These are phyloP conservation scores for Pseudisothecium myosuroides DNA, from an alignment of 225 moss, liverwort and hornwort genomes.

Conservation along the genomic window DNA sequence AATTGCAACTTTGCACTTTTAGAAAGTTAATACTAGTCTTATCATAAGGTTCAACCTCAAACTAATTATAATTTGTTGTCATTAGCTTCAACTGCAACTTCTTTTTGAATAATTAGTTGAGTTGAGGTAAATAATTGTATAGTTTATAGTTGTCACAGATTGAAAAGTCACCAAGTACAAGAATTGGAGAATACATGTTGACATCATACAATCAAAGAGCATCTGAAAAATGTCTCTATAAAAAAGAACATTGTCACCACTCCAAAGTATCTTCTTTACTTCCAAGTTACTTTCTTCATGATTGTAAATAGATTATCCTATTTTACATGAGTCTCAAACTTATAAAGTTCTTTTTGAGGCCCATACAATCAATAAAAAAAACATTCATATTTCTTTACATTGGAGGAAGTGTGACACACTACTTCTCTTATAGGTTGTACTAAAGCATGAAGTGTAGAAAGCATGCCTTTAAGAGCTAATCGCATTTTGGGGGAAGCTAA, in stretches of 20 bases:
- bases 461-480: not conserved
- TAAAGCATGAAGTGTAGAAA: not conserved
- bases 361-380: not conserved
- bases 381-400: not conserved
- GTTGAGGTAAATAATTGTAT: too few species aligned
- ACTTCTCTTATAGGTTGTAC: not conserved
- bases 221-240: not conserved
- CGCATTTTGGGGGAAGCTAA: not conserved
- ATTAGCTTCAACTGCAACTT: not conserved
- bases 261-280: not conserved
- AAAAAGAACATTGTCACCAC: not conserved
- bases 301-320: not conserved
- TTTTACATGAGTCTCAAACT: too few species aligned
- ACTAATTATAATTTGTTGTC: not conserved
- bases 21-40: not conserved
- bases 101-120: fast-evolving
- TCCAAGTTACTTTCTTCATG: not conserved
- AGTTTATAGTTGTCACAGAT: not conserved
- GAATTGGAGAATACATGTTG: not conserved
- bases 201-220: not conserved
- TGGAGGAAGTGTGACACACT: not conserved
- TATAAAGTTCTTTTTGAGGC: not conserved
- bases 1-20: too few species aligned
- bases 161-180: not conserved
- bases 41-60: not conserved